Evolutionary conservation across 768 basidiomycete species (phyloP), one percentile per base, ranked within the genome.

Genomic region (Cantharellus cinnabarinus): DNA sequence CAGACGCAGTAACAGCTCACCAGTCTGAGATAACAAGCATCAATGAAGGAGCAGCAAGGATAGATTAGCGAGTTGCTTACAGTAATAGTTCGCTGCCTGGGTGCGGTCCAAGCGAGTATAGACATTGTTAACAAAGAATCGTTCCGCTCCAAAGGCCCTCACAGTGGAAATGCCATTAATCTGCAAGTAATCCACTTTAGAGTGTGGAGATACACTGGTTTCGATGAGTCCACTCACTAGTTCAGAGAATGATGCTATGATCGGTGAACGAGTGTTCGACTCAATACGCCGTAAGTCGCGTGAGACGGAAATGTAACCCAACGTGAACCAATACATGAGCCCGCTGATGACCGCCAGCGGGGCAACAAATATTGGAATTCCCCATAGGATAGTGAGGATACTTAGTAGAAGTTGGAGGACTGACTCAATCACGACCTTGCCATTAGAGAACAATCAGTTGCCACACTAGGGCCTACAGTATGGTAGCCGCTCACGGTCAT

Each of bases 281-380:
- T 94, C 91, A 81, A 95, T 88, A 34, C 91, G 77, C 60, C 89
- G 78, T 20, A 94, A 71, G 66, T 91, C 89, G 51, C 89, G 78
- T 0, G 87, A 85, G 0, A 85, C 85, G 64, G 80, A 81, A 38
- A 71, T 63, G 63, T 68, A 65, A 2, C 56, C 64, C 48, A 58
- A 58, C 86, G 71, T 67, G 15, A 87, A 72, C 39, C 75, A 69
- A 52, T 79, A 81, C 65, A 91, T 91, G 29, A 38, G n/a, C 41
- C 52, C 62, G 3, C 57, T 86, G 44, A 95, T 80, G 61, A 87
- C 64, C 5, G 73, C 63, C 0, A 86, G 86, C 0, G 90, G 89
- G 40, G 91, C 60, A 29, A 91, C 70, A 77, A 94, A 95, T 58
- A 75, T 73, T 0, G 91, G 91, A 67, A 35, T 42, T 42, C 56